A percentile compares a stretch with the other conserved stretches of the same genome.
Conservation (phyloP, 805 yeast genomes). For the Ascoidea asiatica region DNA sequence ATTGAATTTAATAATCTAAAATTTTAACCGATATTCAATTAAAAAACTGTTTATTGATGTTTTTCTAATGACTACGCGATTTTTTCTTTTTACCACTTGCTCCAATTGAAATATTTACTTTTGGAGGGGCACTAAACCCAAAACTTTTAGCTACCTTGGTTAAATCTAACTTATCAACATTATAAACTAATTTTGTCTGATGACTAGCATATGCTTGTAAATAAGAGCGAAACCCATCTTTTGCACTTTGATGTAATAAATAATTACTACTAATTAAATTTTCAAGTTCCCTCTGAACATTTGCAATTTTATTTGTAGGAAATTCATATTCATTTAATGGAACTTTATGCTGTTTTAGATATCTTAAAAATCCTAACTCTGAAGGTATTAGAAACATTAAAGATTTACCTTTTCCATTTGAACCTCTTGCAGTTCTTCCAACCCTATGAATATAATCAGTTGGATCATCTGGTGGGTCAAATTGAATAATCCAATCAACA, state of each 20-base stretch:
- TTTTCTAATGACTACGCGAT: too few species aligned
- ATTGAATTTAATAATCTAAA: too few species aligned
- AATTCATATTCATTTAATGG: conserved; percentile 96
- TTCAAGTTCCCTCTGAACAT: conserved; percentile 87
- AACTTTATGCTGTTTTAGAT: conserved; percentile 91
- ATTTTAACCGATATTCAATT: too few species aligned
- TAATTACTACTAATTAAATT: conserved; percentile 85
- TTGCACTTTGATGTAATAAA: conserved; percentile 90
- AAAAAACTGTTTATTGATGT: too few species aligned
- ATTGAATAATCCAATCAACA: conserved; percentile 98
- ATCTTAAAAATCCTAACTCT: conserved; percentile 89
- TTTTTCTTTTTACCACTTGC: conserved; percentile 65
- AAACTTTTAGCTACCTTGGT: conserved; percentile 91
- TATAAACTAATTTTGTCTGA: conserved; percentile 90
- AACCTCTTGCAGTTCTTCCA: conserved; percentile 97
- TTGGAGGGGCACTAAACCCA: conserved; percentile 93
- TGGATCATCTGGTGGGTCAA: conserved; percentile 99
- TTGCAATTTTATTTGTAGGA: conserved; percentile 88
- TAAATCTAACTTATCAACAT: conserved; percentile 86
- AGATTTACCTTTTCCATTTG: conserved; percentile 80
- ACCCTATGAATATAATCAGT: conserved; percentile 98
- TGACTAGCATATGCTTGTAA: conserved; percentile 96
- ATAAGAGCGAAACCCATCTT: conserved; percentile 94
- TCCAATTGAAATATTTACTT: conserved; percentile 91
- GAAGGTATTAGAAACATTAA: conserved; percentile 90